phyloP scores from a whole-genome alignment of 176 grass and related monocot genomes.

The Oryza meridionalis region DNA sequence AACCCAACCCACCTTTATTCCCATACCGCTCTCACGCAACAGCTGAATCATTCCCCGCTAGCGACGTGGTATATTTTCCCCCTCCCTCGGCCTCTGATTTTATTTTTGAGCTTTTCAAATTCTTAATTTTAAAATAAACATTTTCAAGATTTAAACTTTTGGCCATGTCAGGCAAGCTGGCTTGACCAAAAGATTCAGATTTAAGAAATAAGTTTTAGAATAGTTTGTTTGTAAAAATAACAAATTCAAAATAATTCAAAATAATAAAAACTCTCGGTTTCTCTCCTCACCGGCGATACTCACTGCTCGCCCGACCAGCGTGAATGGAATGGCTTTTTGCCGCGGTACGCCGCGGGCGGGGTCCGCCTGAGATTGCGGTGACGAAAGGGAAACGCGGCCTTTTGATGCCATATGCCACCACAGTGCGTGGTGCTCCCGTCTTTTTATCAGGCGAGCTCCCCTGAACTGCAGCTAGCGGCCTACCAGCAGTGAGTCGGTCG shows the following conservation, averaged over 20 bases:
- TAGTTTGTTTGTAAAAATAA: too few relatives aligned
- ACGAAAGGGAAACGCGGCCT: not conserved
- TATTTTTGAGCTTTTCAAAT: too few relatives aligned
- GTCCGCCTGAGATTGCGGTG: conserved; percentile 41
- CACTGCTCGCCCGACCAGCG: conserved; percentile 1
- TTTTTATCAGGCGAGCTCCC: not conserved
- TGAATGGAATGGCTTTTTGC: conserved; percentile 41
- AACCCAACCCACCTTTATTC: conserved; percentile 1
- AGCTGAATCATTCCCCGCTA: conserved; percentile 30
- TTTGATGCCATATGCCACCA: not conserved
- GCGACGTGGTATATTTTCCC: not conserved
- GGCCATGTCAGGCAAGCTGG: too few relatives aligned
- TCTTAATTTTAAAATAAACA: too few relatives aligned
- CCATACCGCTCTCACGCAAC: not conserved
- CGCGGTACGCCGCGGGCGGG: conserved; percentile 19
- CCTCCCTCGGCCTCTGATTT: too few relatives aligned
- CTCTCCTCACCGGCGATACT: not conserved
- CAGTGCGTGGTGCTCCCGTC: not conserved
- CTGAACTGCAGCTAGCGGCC: too few relatives aligned
- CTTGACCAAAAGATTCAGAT: too few relatives aligned
- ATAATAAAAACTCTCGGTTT: too few relatives aligned
- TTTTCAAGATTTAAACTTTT: too few relatives aligned
- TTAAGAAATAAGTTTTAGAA: too few relatives aligned
- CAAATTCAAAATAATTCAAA: too few relatives aligned
- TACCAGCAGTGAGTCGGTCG: too few relatives aligned